Conservation (phyloP, 768 basidiomycete genomes). For the Boletus vinaceobasis region DNA sequence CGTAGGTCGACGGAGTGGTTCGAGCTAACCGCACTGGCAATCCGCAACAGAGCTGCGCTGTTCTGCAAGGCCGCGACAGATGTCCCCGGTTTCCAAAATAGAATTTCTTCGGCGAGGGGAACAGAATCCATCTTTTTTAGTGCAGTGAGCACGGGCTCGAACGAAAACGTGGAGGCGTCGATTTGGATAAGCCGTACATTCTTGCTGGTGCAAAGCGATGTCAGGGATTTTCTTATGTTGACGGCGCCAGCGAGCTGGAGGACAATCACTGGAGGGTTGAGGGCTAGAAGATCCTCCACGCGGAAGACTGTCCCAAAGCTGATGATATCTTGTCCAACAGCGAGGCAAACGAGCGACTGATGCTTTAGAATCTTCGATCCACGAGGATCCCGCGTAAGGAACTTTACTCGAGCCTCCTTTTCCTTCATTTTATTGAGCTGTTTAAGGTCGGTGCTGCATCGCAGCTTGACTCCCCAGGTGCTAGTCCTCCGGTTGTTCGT, state of each 20-base stretch:
- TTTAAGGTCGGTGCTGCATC: conserved; percentile 34
- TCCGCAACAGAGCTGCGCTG: conserved; percentile 3
- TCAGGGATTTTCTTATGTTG: conserved; percentile 37
- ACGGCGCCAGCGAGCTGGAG: conserved; percentile 48
- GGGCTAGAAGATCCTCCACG: conserved; percentile 49
- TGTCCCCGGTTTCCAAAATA: conserved; percentile 45
- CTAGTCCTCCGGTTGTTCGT: conserved; percentile 17
- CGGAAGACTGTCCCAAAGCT: conserved; percentile 54
- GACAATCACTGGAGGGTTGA: conserved; percentile 47
- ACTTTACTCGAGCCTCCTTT: conserved; percentile 30
- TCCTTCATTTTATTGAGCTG: conserved; percentile 29
- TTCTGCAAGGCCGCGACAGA: neutral
- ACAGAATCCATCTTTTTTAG: conserved; percentile 37
- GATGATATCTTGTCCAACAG: conserved; percentile 45
- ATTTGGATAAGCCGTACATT: conserved; percentile 49
- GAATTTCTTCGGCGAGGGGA: conserved; percentile 49
- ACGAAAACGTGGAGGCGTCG: conserved; percentile 57
- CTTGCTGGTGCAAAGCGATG: conserved; percentile 32
- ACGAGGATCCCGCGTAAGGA: conserved; percentile 32
- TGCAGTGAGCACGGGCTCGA: conserved; percentile 58
- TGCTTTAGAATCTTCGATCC: conserved; percentile 43
- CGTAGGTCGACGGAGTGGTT: conserved; percentile 40
- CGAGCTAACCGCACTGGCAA: conserved; percentile 21
- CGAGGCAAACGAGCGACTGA: conserved; percentile 51
- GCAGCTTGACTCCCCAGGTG: conserved; percentile 43